Percentiles rank a stretch among this genome's conserved stretches.
Evolutionary conservation across 768 basidiomycete genomes (phyloP).

Genomic region (Leucocoprinus sp.): DNA sequence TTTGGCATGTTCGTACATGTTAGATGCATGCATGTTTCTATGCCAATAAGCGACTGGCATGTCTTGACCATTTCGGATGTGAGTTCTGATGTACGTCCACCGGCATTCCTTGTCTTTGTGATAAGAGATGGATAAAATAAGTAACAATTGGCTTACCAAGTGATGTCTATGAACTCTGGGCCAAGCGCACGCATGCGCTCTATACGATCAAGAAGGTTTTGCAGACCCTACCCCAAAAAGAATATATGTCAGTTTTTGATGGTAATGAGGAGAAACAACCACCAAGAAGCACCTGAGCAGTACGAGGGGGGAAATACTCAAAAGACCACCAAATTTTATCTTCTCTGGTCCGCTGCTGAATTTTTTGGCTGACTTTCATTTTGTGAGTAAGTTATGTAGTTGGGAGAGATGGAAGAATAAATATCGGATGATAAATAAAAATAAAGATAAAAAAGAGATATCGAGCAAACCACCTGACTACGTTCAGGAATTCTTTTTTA

Average conservation of each 20-base stretch:
- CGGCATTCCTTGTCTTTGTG: constrained; percentile 75
- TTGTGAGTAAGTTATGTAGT: constrained; percentile 17
- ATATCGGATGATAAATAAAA: constrained; percentile 13
- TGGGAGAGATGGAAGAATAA: constrained; percentile 18
- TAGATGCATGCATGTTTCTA: constrained; percentile 98
- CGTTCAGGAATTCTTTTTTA: no score
- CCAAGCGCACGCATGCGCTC: constrained; percentile 94
- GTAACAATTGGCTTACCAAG: constrained; percentile 50
- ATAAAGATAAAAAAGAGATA: no score
- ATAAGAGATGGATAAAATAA: constrained; percentile 2
- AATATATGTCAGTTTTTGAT: constrained; percentile 3
- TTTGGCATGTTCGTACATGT: constrained; percentile 99
- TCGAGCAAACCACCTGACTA: no score
- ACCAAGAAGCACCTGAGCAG: constrained; percentile 66
- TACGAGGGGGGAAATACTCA: constrained; percentile 95
- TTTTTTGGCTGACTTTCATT: constrained; percentile 97
- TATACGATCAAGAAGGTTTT: constrained; percentile 97
- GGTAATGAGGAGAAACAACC: not conserved
- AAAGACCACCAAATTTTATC: constrained; percentile 96
- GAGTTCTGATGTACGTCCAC: constrained; percentile 89
- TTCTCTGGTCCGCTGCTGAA: constrained; percentile 76
- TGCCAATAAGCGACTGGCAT: constrained; percentile 85
- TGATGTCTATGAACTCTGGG: constrained; percentile 98
- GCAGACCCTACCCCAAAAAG: constrained; percentile 52
- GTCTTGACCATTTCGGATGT: constrained; percentile 93